A percentile compares a stretch with the other conserved stretches of the same genome.
phyloP scores from a whole-genome alignment of 371 early-diverging fungal genomes.

The Circinella umbellata region DNA sequence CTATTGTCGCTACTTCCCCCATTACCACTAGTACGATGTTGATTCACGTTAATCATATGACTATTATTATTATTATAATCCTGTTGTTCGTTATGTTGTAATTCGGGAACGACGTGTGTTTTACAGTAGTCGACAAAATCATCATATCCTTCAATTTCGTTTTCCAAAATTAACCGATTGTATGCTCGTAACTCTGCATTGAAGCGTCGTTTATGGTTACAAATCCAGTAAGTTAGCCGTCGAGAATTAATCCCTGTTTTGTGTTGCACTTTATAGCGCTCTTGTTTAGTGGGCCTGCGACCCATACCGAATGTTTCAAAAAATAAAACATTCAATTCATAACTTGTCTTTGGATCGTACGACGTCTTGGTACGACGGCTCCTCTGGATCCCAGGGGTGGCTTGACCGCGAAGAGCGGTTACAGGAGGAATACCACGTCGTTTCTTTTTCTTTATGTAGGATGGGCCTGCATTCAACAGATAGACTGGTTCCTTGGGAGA shows the following conservation, averaged over 20 bases:
- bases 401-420: background rate
- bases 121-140: background rate
- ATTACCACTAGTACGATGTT: no score
- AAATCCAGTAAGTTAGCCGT: conserved; percentile 49
- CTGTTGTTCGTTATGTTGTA: no score
- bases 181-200: background rate
- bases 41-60: no score
- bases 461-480: no score
- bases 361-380: background rate
- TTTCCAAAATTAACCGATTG: background rate
- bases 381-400: background rate
- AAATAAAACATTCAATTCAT: conserved; percentile 12
- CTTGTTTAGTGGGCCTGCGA: conserved; percentile 32
- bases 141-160: background rate
- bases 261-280: conserved; percentile 24
- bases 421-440: no score
- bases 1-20: no score
- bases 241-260: conserved; percentile 38
- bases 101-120: no score
- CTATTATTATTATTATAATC: no score
- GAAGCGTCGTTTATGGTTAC: conserved; percentile 40
- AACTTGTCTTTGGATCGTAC: background rate
- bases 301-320: conserved; percentile 1
- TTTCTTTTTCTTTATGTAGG: no score
- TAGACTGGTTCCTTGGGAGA: no score